Percentiles rank a stretch among this genome's conserved stretches.
Evolutionary conservation across 768 basidiomycete genomes (phyloP).

Genomic region (Termitomyces sp.): DNA sequence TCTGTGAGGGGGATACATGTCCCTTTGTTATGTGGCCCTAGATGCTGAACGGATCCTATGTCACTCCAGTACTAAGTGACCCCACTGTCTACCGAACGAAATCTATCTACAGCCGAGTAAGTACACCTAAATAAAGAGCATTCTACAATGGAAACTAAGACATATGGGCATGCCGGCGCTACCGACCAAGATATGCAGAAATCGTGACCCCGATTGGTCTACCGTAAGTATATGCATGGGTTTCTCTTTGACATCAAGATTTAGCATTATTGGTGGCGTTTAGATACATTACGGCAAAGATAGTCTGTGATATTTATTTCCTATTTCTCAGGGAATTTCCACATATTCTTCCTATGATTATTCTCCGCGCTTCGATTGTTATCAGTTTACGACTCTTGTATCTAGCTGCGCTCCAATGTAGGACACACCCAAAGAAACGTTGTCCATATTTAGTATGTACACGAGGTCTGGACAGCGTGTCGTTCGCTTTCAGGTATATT

Average conservation of each 20-base stretch:
- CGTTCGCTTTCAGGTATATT: not conserved
- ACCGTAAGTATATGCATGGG: not conserved
- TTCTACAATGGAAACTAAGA: not conserved
- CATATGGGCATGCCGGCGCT: not conserved
- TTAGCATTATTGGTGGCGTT: not conserved
- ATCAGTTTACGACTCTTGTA: not conserved
- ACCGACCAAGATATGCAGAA: too few species aligned
- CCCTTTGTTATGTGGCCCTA: too few species aligned
- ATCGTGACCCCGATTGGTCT: not conserved
- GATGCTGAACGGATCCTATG: not conserved
- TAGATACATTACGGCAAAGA: not conserved
- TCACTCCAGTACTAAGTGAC: not conserved
- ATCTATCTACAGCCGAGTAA: not conserved
- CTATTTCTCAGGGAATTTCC: not conserved
- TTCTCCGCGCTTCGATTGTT: not conserved
- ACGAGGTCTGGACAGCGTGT: not conserved
- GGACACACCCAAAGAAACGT: not conserved
- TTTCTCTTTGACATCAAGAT: not conserved
- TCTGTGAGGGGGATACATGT: not conserved
- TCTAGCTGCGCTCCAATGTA: too few species aligned
- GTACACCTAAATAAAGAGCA: not conserved
- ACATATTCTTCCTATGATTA: not conserved
- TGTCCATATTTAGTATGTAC: not conserved
- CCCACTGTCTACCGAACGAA: not conserved
- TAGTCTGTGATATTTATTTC: not conserved